Base-by-base conservation (phyloP, 345 rosid species). In the Lepidium aucheri region DNA sequence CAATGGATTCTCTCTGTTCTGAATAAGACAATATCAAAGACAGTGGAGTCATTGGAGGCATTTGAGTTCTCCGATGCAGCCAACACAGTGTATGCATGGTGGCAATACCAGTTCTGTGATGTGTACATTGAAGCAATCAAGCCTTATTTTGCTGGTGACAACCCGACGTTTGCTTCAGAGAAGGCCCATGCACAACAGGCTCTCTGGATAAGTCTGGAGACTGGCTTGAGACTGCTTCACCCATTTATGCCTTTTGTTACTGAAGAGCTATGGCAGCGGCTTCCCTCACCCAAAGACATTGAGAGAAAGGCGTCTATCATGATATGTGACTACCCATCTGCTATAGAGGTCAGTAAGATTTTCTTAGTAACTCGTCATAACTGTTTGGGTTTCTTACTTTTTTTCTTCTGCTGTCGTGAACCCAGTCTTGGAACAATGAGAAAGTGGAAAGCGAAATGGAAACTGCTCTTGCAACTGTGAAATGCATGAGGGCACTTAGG, bases 31-130 rank as follows among this genome's bases (percentile, higher is more conserved):
- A 79, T 84, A 68, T 66, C 80, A 17, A 84, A 71, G 74, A 90
- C 91, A 3, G 83, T 80, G 32, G 64, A 65, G 3, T 82, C 91
- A 7, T 50, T 90, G 74, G 51, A 88, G 49, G 77, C 89, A 9
- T 90, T 76, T 46, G 95, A 90, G 47, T 84, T 90, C 65, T 84
- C 97, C 4, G 93, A 85, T 76, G 95, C 97, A 54, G 74, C 96
- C 51, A 84, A 84, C 57, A 55, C 81, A 7, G 81, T 88, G 34
- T 90, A 90, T 71, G 88, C 90, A 8, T 94, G 99, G 99, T 94
- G 96, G 99, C 96, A 88, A 35, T 90, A 94, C 63, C 89, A 90
- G 74, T 94, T 94, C 60, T 94, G 99, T 63, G 96, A 94, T 76
- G 89, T 88, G 69, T 94, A 81, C 71, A 90, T 94, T 60, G 99